Evolutionary conservation across 768 basidiomycete genomes (phyloP), one percentile per base, ranked within the genome.

Genomic region (Tylopilus subfusipes): DNA sequence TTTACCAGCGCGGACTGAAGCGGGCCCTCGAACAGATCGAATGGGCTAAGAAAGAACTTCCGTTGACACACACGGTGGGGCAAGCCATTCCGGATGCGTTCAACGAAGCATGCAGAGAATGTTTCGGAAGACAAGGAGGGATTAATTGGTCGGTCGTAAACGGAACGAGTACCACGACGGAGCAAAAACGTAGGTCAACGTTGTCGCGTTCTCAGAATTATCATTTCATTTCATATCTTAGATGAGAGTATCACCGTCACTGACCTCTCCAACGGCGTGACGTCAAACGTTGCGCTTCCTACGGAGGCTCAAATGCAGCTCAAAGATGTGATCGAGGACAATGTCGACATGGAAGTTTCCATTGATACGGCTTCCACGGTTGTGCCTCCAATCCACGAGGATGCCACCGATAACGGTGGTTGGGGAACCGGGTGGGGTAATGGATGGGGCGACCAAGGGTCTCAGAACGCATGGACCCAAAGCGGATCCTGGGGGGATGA

Each of bases 71-170:
- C 61, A 68, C 65, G 33, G 67, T 82, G 22, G 74, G 72, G 18
- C 61, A 67, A 40, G 59, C 62, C 2, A 57, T 81, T 30, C 75
- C 78, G 0, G 79, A 81, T 39, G 27, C 66, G 3, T 79, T 87
- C 56, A 78, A 77, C 59, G 59, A 65, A 29, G 83, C 75, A 0
- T 84, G 79, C 59, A 69, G 71, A 14, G 70, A 67, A 2, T 74
- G 76, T 34, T 88, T 80, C 70, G 85, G 79, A 16, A 64, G 63
- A 30, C 76, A 76, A 55, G 71, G 75, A 4, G 75, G 77, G 10
- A 70, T 73, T 0, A 78, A 75, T 45, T 70, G 70, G 59, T 47
- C 59, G 3, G 14, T 58, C n/a, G 50, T 53, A 18, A 56, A 51
- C 36, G 53, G 53, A 34, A 49, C 50, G 22, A 45, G 54, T 36